Evolutionary conservation across 805 yeast species (phyloP).

Genomic region (Ogataea pignaliae): DNA sequence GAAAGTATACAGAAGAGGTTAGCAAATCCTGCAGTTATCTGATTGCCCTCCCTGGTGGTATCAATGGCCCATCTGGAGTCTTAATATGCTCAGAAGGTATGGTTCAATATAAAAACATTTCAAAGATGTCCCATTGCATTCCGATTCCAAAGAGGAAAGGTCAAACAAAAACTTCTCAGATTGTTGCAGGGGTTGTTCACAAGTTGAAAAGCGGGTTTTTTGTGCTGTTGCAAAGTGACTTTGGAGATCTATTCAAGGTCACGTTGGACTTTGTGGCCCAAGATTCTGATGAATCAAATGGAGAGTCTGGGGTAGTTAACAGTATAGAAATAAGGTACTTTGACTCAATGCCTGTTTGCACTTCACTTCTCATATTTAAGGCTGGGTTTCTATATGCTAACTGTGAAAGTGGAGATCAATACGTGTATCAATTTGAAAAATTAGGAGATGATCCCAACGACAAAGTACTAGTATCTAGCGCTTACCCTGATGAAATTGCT

Average conservation of each 20-base stretch:
- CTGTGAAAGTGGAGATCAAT: slow-evolving; percentile 56
- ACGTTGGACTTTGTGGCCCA: slow-evolving; percentile 41
- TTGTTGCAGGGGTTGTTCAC: slow-evolving; percentile 62
- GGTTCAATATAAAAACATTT: slow-evolving; percentile 46
- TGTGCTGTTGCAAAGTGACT: slow-evolving; percentile 60
- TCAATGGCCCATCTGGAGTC: slow-evolving; percentile 68
- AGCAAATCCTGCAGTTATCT: slow-evolving; percentile 44
- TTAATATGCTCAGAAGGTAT: slow-evolving; percentile 56
- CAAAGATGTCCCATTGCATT: slow-evolving; percentile 32
- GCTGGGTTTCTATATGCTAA: slow-evolving; percentile 75
- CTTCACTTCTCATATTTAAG: slow-evolving; percentile 54
- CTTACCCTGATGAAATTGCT: slow-evolving; percentile 32
- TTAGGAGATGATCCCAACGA: slow-evolving; percentile 54
- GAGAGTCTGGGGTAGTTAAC: slow-evolving; percentile 32
- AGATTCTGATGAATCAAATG: slow-evolving; percentile 35
- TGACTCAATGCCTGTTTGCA: slow-evolving; percentile 66
- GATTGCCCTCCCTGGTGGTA: slow-evolving; percentile 66
- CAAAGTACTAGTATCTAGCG: slow-evolving; percentile 28
- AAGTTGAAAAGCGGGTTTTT: slow-evolving; percentile 61
- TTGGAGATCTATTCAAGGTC: slow-evolving; percentile 75
- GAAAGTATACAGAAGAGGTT: slow-evolving; percentile 40
- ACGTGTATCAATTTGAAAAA: slow-evolving; percentile 72
- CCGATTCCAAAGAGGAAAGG: slow-evolving; percentile 52
- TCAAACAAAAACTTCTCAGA: slow-evolving; percentile 24
- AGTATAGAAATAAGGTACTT: slow-evolving; percentile 58